Evolutionary conservation across 2,329 filamentous ascomycete species (phyloP).

Genomic region (Fusarium sp.): DNA sequence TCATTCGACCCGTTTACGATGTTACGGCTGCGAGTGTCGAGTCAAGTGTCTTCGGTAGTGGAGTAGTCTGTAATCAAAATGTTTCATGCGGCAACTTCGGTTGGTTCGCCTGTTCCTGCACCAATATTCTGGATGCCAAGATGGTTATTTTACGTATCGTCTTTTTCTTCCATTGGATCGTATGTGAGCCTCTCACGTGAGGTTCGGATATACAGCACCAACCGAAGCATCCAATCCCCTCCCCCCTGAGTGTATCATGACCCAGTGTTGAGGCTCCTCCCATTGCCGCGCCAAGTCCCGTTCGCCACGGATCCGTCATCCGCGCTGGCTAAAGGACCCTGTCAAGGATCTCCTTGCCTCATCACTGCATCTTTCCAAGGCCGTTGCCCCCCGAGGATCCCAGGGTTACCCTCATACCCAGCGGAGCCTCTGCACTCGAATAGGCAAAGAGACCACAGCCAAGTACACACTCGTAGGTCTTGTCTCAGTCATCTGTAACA

Average conservation of each 20-base stretch:
- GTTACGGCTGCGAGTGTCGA: not conserved
- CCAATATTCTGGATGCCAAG: not conserved
- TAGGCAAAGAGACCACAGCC: not conserved
- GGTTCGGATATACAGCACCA: not conserved
- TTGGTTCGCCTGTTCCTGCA: not conserved
- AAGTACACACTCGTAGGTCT: not conserved
- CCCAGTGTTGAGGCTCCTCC: not conserved
- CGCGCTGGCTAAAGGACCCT: not conserved
- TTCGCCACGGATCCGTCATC: slow-evolving; percentile 1
- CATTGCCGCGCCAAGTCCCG: not conserved
- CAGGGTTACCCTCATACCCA: not conserved
- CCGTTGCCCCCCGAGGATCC: not conserved
- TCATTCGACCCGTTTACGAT: not conserved
- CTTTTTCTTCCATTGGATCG: not conserved
- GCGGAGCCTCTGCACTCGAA: not conserved
- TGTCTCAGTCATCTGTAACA: not conserved
- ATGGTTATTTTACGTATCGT: not conserved
- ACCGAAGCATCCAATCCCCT: not conserved
- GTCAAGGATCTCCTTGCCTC: not conserved
- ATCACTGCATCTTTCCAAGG: not conserved
- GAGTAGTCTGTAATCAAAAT: not conserved
- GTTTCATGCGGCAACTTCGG: slow-evolving; percentile 17
- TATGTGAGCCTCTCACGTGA: not conserved
- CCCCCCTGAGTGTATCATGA: not conserved
- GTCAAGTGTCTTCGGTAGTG: slow-evolving; percentile 8